Evolutionary conservation across 306 rosid genomes (phyloP), one percentile per base, ranked within the genome.

Genomic region (Cucurbita pepo): DNA sequence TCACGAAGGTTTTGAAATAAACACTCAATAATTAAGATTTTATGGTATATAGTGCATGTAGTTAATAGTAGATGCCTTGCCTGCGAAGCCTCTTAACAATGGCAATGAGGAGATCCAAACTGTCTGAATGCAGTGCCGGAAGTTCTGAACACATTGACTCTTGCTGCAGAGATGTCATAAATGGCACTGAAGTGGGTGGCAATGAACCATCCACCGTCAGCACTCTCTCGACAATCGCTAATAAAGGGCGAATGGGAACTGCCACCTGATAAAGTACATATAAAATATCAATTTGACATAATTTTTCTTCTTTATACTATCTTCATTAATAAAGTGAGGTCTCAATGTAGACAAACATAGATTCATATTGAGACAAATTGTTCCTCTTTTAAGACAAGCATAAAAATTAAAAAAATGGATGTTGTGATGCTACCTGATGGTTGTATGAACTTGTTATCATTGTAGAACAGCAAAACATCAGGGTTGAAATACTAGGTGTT

Each of bases 61-160:
- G 9, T 34, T 69, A 50, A 16, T 48, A 50, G 59, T 69, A 69
- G 74, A 51, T 37, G 54, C 41, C 77, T 77, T 86, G 85, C 99
- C 97, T 89, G 70, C 91, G 90, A 16, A 77, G 79, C 64, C 87
- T 88, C 83, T 83, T 86, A 63, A 89, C 73, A 44, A 91, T 75
- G 47, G 90, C 90, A 75, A 59, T 56, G 53, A 95, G 96, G 72
- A 95, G 85, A 44, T 95, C 96, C 83, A 95, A 56, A 82, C 87
- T 63, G 76, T 74, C 58, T 30, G 71, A 82, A 82, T 95, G 99
- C 86, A 91, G 80, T 36, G 65, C 82, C 37, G 99, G 97, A 80
- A 95, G 99, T 81, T 86, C 90, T 19, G 89, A 89, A 81, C 95
- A 89, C 59, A 95, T 78, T 50, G 80, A 80, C 75, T 91, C 96